phyloP scores from a whole-genome alignment of 306 rosid genomes.

The Cyclanthera cordifolia region DNA sequence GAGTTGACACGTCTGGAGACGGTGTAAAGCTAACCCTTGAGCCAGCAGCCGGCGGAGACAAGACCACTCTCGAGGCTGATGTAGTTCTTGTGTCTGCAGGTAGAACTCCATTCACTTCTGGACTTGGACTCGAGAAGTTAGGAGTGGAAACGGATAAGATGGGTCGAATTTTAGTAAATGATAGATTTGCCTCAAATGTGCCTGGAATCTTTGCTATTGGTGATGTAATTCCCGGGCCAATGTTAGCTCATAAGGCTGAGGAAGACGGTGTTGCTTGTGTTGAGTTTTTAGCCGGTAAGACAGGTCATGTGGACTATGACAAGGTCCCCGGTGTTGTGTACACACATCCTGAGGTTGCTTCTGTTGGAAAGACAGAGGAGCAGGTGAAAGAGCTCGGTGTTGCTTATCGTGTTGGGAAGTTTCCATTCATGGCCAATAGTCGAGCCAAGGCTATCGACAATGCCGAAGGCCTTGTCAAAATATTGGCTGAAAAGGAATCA shows the following conservation, averaged over 20 bases:
- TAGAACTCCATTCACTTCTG: slow-evolving; percentile 78
- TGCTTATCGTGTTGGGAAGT: slow-evolving; percentile 79
- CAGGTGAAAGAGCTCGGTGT: slow-evolving; percentile 73
- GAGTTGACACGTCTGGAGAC: slow-evolving; percentile 73
- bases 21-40: slow-evolving; percentile 86
- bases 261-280: slow-evolving; percentile 99
- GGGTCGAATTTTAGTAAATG: slow-evolving; percentile 74
- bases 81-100: slow-evolving; percentile 98
- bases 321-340: slow-evolving; percentile 96
- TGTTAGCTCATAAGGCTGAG: slow-evolving; percentile 99
- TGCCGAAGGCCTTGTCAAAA: slow-evolving; percentile 91
- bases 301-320: slow-evolving; percentile 96
- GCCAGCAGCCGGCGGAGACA: slow-evolving; percentile 90
- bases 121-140: slow-evolving; percentile 68
- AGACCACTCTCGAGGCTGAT: slow-evolving; percentile 68
- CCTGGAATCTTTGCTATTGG: slow-evolving; percentile 82
- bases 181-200: slow-evolving; percentile 65
- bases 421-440: slow-evolving; percentile 93
- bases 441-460: slow-evolving; percentile 94
- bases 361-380: slow-evolving; percentile 91
- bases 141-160: slow-evolving; percentile 79
- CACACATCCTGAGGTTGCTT: slow-evolving; percentile 92
- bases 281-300: slow-evolving; percentile 91
- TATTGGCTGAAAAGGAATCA: slow-evolving; percentile 81
- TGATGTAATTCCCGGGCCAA: slow-evolving; percentile 95